Conservation (phyloP, 345 rosid species). For the Eucalyptus globulus region DNA sequence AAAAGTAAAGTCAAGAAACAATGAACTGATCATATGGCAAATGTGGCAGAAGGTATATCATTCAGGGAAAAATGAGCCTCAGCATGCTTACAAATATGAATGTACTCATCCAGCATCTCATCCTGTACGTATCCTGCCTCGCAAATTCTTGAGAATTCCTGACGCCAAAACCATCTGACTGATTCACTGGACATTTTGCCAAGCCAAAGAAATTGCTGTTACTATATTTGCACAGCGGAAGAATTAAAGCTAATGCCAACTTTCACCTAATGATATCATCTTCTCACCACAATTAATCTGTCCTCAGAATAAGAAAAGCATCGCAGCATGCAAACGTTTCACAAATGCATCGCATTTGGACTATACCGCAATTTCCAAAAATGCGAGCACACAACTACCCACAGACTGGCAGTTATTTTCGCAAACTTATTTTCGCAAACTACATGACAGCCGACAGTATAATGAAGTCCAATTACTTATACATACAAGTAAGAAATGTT, state of each 20-base stretch:
- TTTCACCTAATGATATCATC: neutral
- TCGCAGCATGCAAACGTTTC: neutral
- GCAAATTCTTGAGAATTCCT: constrained; percentile 32
- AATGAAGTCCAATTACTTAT: neutral
- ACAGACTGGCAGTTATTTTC: neutral
- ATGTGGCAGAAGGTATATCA: constrained; percentile 1
- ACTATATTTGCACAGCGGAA: constrained; percentile 15
- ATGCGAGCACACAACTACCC: neutral
- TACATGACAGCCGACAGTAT: neutral
- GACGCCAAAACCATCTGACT: constrained; percentile 34
- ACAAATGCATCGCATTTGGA: neutral
- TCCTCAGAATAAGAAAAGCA: neutral
- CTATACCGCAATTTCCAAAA: neutral
- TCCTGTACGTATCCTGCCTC: constrained; percentile 27
- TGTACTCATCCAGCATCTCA: constrained; percentile 23
- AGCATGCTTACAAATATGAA: constrained; percentile 23
- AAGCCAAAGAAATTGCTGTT: constrained; percentile 26
- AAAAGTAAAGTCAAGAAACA: too few relatives aligned
- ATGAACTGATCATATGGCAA: neutral
- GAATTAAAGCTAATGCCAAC: constrained; percentile 12
- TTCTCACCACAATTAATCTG: neutral
- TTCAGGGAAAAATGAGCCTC: constrained; percentile 11
- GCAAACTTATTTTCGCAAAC: neutral
- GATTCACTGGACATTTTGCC: constrained; percentile 34
- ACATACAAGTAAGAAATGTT: neutral